A percentile compares a stretch with the other conserved stretches of the same genome.
phyloP scores from a whole-genome alignment of 768 basidiomycete genomes.

The Agaricus sinodeliciosus region DNA sequence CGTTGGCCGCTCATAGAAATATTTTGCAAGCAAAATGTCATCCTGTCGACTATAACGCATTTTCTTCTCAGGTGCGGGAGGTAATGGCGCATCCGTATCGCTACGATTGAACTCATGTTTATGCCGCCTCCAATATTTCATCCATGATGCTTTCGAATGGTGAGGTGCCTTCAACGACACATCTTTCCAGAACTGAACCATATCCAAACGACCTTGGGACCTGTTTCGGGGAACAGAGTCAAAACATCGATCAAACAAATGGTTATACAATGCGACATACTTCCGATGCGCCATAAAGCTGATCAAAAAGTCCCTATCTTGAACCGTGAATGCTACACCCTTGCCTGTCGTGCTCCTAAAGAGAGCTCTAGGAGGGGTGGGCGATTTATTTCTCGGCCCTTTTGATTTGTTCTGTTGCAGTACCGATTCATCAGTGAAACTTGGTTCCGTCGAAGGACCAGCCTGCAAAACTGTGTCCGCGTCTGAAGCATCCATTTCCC shows the following conservation, averaged over 20 bases:
- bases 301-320: conserved; percentile 73
- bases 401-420: conserved; percentile 17
- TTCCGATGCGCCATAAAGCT: conserved; percentile 73
- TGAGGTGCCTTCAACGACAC: conserved; percentile 61
- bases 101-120: conserved; percentile 72
- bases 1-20: conserved; percentile 65
- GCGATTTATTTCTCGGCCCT: conserved; percentile 55
- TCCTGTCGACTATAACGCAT: conserved; percentile 79
- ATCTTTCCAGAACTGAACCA: conserved; percentile 30
- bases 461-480: conserved; percentile 16
- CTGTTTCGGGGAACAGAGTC: conserved; percentile 12
- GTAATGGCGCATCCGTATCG: conserved; percentile 64
- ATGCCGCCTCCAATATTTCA: conserved; percentile 88
- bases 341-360: conserved; percentile 86
- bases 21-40: conserved; percentile 72
- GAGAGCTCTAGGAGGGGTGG: conserved; percentile 73
- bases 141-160: conserved; percentile 89
- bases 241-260: background rate
- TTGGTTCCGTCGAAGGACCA: conserved; percentile 34
- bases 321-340: conserved; percentile 83
- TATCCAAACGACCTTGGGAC: conserved; percentile 34
- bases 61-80: conserved; percentile 79
- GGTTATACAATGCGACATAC: conserved; percentile 30
- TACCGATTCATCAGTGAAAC: conserved; percentile 30
- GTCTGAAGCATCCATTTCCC: conserved; percentile 26